Base-by-base conservation (phyloP, 345 rosid genomes). In the Acer negundo region DNA sequence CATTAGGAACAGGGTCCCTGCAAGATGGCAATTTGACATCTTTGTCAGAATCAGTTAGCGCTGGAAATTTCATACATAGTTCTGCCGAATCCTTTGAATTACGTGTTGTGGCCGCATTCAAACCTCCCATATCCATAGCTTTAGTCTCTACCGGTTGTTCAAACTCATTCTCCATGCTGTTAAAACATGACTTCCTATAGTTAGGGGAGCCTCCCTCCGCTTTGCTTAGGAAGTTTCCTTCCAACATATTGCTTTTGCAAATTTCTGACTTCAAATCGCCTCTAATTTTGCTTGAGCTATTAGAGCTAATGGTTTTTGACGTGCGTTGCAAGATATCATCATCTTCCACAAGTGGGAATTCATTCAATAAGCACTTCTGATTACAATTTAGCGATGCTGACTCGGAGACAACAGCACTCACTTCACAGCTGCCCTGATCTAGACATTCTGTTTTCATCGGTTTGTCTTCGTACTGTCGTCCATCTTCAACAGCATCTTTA, bases 341-440 rank as follows among this genome's bases (percentile, higher is more conserved):
- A 46, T 81, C 80, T 70, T 82, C 86, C 70, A 75, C 83, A 78
- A 69, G 66, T 55, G 77, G 75, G 2, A 62, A 72, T 10, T 79
- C 79, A 76, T 85, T 64, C 49, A 77, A 59, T 72, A 82, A 73
- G 80, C 81, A 78, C 46, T 72, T 88, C 5, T 74, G 49, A 51
- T 80, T 77, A 46, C 78, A 62, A 69, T 70, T 79, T 38, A 79
- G 86, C 26, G 84, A 77, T 11, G 77, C 62, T 0, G 84, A 81
- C 70, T 80, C 85, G 1, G 86, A 82, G 40, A 49, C 73, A 38
- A 61, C 77, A 22, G 51, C 73, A 76, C 87, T 88, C 69, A 55
- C 80, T 72, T 80, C 86, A 69, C 79, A 77, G 78, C 77, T 85
- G 77, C 90, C 90, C 71, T 42, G 86, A 74, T 88, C 88, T 77